Evolutionary conservation across 352 stramenopile genomes (phyloP).

Genomic region (Globisporangium nagaii): DNA sequence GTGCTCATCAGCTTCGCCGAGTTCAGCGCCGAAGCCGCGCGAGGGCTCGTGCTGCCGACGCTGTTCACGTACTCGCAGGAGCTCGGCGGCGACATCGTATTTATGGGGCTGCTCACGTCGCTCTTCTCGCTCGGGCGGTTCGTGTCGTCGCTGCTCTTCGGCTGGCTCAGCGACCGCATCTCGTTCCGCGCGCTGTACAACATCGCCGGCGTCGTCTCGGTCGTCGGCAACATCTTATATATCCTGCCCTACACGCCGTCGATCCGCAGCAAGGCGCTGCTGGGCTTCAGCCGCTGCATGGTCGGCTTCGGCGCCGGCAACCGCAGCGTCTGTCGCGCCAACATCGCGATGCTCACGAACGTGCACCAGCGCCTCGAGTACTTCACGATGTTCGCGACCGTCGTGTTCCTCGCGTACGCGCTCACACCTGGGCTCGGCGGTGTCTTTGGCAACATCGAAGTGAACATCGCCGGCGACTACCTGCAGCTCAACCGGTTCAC

Average conservation of each 20-base stretch:
- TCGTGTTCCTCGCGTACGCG: slow-evolving; percentile 71
- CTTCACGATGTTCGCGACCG: slow-evolving; percentile 59
- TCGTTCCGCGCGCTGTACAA: slow-evolving; percentile 62
- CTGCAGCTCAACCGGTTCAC: slow-evolving; percentile 61
- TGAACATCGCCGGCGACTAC: slow-evolving; percentile 24
- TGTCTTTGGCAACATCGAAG: slow-evolving; percentile 37
- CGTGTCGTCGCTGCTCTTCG: slow-evolving; percentile 57
- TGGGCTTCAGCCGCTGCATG: slow-evolving; percentile 54
- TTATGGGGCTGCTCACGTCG: slow-evolving; percentile 54
- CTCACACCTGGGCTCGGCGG: slow-evolving; percentile 55
- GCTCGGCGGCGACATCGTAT: slow-evolving; percentile 48
- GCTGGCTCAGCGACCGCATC: slow-evolving; percentile 51
- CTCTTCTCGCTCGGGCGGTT: slow-evolving; percentile 59
- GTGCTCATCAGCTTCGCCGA: slow-evolving; percentile 49
- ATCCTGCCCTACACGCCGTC: slow-evolving; percentile 36
- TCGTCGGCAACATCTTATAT: slow-evolving; percentile 60
- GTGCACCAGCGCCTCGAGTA: slow-evolving; percentile 57
- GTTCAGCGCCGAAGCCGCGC: slow-evolving; percentile 52
- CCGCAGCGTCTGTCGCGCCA: slow-evolving; percentile 62
- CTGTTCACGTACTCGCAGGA: slow-evolving; percentile 58
- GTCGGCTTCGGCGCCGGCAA: slow-evolving; percentile 69
- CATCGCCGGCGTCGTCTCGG: slow-evolving; percentile 23
- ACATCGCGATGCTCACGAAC: slow-evolving; percentile 55
- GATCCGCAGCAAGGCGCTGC: slow-evolving; percentile 28
- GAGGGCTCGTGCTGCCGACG: slow-evolving; percentile 59